Evolutionary conservation across 2,329 filamentous ascomycete genomes (phyloP), one percentile per base, ranked within the genome.

Genomic region (Penicillium glabrum): DNA sequence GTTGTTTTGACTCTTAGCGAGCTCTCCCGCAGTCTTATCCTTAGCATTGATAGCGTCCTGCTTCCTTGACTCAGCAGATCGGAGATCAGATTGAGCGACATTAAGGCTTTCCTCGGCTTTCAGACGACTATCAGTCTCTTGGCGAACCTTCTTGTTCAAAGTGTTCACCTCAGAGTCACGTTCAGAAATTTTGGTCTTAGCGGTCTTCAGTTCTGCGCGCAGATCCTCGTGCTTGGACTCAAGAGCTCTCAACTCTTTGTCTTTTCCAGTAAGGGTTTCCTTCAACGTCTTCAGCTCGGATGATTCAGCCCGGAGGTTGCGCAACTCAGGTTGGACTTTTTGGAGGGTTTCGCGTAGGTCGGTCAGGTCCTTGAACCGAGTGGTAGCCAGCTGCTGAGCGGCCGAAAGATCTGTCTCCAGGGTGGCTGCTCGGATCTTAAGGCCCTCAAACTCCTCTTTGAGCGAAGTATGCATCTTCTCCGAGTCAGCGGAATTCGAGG

Each of bases 261-360:
- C 81, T 62, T 83, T 85, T 61, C 79, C 81, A 1, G 83, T 80
- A 2, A 97, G 81, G 59, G 96, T 90, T 46, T 93, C 89, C 69
- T 89, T 93, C 3, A 85, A 82, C 0, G 80, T 80, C 72, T 91
- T 93, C 33, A 98, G 80, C 41, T 87, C 83, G 0, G 85, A 83
- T 29, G 90, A 87, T 66, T 98, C 93, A 48, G 88, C 86, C 8
- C 91, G 86, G 21, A 98, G 80, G 45, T 80, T 87, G 71, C 88
- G 89, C 24, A 98, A 79, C 74, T 99, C 93, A 0, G 91, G 89
- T 68, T 97, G 93, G 0, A 89, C 84, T 71, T 95, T 96, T 63
- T 92, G 88, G 29, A 97, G 75, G 2, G 93, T 81, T 59, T 93
- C 89, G 21, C 88, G 84, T 46, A 96, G 79, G 27, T 96, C 90